phyloP scores from a whole-genome alignment of 1,284 basidiomycete genomes.

The Rhodofomes roseus region DNA sequence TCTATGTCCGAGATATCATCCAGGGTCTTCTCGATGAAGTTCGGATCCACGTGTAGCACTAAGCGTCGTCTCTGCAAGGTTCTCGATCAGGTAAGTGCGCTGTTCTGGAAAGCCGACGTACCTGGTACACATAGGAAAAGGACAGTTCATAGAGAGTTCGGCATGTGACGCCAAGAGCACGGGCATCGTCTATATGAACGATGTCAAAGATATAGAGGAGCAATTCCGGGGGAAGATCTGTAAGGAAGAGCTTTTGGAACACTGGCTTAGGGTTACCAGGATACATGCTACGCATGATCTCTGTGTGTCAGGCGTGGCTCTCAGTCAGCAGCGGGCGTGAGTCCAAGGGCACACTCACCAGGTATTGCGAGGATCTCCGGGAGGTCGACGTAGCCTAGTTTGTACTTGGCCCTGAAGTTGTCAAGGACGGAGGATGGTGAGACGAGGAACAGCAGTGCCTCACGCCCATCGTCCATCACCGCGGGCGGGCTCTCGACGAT shows the following conservation, averaged over 20 bases:
- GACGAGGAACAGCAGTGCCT: neutral
- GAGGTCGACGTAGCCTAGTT: neutral
- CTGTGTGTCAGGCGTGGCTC: neutral
- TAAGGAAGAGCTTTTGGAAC: slow-evolving; percentile 7
- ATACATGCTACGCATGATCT: neutral
- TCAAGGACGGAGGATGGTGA: neutral
- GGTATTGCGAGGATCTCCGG: neutral
- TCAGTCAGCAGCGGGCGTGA: too few species aligned
- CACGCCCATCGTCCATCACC: neutral
- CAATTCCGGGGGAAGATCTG: slow-evolving; percentile 12
- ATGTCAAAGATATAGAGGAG: slow-evolving; percentile 8
- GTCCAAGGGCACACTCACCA: neutral
- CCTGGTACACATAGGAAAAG: slow-evolving; percentile 7
- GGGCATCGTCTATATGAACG: slow-evolving; percentile 1
- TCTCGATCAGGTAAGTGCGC: neutral
- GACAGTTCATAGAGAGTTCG: slow-evolving; percentile 6
- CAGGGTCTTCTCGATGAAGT: neutral
- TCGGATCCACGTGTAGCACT: neutral
- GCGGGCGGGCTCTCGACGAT: neutral
- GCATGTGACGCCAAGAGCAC: slow-evolving; percentile 9
- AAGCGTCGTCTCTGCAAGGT: neutral
- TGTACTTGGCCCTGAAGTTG: neutral
- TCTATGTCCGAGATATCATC: neutral
- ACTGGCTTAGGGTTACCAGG: neutral
- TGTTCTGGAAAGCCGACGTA: neutral